These are phyloP conservation scores for Oidium heveae DNA, from an alignment of 2,329 filamentous ascomycete genomes.

Conservation along the genomic window DNA sequence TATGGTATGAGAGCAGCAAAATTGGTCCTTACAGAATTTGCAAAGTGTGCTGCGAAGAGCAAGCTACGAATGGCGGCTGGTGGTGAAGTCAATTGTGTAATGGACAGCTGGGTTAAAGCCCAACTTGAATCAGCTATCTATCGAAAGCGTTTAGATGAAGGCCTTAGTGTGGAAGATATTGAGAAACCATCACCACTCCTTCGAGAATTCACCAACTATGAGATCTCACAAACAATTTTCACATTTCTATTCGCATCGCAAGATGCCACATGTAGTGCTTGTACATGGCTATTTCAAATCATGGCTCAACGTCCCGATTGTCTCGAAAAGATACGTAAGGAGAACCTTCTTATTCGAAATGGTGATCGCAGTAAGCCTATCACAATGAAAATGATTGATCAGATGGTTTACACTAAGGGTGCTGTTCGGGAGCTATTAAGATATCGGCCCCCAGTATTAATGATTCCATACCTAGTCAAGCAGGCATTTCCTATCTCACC, in stretches of 20 bases:
- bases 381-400: constrained; percentile 67
- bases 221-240: constrained; percentile 83
- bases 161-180: constrained; percentile 36
- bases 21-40: constrained; percentile 72
- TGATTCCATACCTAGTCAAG: constrained; percentile 90
- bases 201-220: constrained; percentile 68
- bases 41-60: constrained; percentile 77
- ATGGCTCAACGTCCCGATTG: constrained; percentile 85
- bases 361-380: constrained; percentile 47
- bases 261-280: constrained; percentile 82
- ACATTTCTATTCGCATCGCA: constrained; percentile 95
- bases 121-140: constrained; percentile 72
- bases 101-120: constrained; percentile 79
- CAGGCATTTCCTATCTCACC: constrained; percentile 80
- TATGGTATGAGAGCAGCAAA: constrained; percentile 90
- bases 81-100: constrained; percentile 69
- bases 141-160: constrained; percentile 51
- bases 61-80: constrained; percentile 80
- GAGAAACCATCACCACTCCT: constrained; percentile 67
- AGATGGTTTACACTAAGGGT: constrained; percentile 70
- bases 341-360: constrained; percentile 55
- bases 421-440: constrained; percentile 79
- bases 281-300: constrained; percentile 87
- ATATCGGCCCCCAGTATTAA: constrained; percentile 86
- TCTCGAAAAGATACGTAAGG: constrained; percentile 70